phyloP scores from a whole-genome alignment of 176 grass and related monocot genomes.

The Puya raimondii region DNA sequence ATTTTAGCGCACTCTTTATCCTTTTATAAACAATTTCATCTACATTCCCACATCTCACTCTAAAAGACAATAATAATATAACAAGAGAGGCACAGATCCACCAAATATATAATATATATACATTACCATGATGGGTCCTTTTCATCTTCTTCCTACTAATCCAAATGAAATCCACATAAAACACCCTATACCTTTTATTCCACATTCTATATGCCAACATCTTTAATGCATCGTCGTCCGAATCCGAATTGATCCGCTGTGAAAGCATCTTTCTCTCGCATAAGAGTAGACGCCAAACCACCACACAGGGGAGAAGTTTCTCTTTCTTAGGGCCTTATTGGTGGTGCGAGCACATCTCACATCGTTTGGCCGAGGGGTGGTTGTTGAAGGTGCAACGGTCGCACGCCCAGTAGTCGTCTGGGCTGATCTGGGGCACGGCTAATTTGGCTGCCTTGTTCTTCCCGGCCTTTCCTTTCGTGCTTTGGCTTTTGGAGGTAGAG shows the following conservation, averaged over 20 bases:
- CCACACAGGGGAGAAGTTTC: not conserved
- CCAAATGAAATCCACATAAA: not conserved
- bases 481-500: constrained; percentile 21
- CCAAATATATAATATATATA: not conserved
- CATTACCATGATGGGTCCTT: not conserved
- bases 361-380: not conserved
- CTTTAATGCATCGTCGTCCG: too few species aligned
- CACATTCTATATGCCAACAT: too few species aligned
- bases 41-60: too few species aligned
- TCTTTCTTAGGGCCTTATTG: not conserved
- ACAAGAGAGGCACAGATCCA: not conserved
- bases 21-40: too few species aligned
- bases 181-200: too few species aligned
- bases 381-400: not conserved
- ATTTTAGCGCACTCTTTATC: too few species aligned
- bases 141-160: not conserved
- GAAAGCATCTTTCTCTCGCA: not conserved
- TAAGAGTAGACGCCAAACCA: not conserved
- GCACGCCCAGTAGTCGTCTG: not conserved
- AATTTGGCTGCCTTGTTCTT: constrained; percentile 32
- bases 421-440: not conserved
- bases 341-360: not conserved
- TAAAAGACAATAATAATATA: not conserved
- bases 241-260: too few species aligned
- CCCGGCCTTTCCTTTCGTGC: constrained; percentile 32